These are phyloP conservation scores for Boletus eberwhitei DNA, from an alignment of 768 basidiomycete genomes.

Conservation along the genomic window DNA sequence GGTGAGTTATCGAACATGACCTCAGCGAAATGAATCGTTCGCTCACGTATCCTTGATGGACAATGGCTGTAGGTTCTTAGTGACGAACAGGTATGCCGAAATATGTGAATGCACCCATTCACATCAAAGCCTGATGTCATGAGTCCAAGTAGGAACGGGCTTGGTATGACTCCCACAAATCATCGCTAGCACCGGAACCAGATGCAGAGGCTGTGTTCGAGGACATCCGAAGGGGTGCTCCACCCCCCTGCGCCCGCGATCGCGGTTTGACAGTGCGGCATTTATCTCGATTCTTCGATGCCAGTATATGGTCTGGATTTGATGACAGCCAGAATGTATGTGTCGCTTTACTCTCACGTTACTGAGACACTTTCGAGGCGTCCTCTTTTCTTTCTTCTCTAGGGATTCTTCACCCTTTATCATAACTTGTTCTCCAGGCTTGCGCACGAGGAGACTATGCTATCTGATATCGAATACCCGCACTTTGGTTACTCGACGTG, in stretches of 20 bases:
- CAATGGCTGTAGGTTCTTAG: conserved; percentile 80
- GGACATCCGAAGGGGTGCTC: conserved; percentile 70
- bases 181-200: conserved; percentile 73
- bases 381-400: background rate
- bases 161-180: conserved; percentile 94
- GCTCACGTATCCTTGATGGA: background rate
- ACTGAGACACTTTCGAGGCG: background rate
- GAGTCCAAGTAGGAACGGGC: conserved; percentile 80
- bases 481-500: conserved; percentile 80
- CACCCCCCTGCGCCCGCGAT: conserved; percentile 52
- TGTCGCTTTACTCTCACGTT: conserved; percentile 7
- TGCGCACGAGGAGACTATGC: conserved; percentile 65
- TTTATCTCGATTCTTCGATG: conserved; percentile 79
- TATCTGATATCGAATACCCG: conserved; percentile 57
- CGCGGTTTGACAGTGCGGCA: conserved; percentile 80
- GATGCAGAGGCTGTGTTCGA: conserved; percentile 85
- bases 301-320: conserved; percentile 61
- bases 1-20: conserved; percentile 39
- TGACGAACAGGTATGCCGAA: conserved; percentile 79
- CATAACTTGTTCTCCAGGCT: conserved; percentile 83
- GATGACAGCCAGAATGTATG: conserved; percentile 62
- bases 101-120: background rate
- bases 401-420: conserved; percentile 93
- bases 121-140: conserved; percentile 13
- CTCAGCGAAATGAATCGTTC: background rate